phyloP scores from a whole-genome alignment of 345 rosid species.

The Mallotus nudiflorus region DNA sequence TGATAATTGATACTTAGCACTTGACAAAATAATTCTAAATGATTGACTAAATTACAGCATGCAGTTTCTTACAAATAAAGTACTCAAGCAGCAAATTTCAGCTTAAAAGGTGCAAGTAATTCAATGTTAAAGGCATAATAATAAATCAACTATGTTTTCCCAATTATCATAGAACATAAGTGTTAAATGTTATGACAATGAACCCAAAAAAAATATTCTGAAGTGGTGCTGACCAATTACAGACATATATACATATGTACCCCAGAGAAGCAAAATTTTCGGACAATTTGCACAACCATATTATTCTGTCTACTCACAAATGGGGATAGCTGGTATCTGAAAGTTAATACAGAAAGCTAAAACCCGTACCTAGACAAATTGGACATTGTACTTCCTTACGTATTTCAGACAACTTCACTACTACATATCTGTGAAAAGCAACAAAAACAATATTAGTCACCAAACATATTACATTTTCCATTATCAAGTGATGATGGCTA shows the following conservation, averaged over 20 bases:
- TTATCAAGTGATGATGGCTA: background rate
- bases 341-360: slow-evolving; percentile 9
- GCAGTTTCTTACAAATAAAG: background rate
- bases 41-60: background rate
- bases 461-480: slow-evolving; percentile 8
- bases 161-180: too few relatives aligned
- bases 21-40: background rate
- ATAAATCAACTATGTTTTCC: background rate
- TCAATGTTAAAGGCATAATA: too few relatives aligned
- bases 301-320: background rate
- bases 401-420: slow-evolving; percentile 54
- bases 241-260: background rate
- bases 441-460: background rate
- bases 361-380: slow-evolving; percentile 62
- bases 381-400: slow-evolving; percentile 82
- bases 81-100: background rate
- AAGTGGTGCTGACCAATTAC: too few relatives aligned
- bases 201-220: background rate
- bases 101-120: background rate
- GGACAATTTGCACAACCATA: background rate
- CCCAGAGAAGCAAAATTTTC: background rate
- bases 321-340: slow-evolving; percentile 1
- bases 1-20: background rate
- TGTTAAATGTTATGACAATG: background rate
- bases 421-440: slow-evolving; percentile 41